phyloP scores from a whole-genome alignment of 2,329 filamentous ascomycete species.

The Colletotrichum theobromicola region DNA sequence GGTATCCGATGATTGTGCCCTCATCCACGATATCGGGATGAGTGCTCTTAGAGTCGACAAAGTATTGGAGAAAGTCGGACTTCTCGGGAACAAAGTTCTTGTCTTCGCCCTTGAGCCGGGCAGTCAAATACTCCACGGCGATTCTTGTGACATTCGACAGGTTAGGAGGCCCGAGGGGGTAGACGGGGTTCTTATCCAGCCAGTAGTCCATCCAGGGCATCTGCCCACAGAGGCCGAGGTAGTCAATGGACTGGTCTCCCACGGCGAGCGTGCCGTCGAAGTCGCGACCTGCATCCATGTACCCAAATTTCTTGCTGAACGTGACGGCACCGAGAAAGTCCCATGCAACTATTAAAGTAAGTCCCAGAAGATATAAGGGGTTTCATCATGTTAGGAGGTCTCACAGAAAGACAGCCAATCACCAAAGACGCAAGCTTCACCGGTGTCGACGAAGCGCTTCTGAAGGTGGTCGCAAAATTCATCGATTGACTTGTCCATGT shows the following conservation, averaged over 20 bases:
- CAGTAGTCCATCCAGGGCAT: conserved; percentile 29
- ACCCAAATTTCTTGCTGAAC: conserved; percentile 46
- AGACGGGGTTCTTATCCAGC: conserved; percentile 34
- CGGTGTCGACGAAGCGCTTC: conserved; percentile 30
- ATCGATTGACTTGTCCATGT: conserved; percentile 33
- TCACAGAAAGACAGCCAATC: conserved; percentile 30
- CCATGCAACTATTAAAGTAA: conserved; percentile 32
- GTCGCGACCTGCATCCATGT: conserved; percentile 41
- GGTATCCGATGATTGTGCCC: conserved; percentile 31
- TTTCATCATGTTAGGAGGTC: background rate
- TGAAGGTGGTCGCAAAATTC: conserved; percentile 34
- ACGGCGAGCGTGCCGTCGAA: conserved; percentile 38
- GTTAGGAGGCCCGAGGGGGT: conserved; percentile 27
- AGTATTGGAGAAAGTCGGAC: conserved; percentile 36
- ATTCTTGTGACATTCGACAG: conserved; percentile 25
- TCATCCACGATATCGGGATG: conserved; percentile 41
- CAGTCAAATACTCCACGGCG: conserved; percentile 22
- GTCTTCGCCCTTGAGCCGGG: conserved; percentile 16
- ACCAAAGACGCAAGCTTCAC: conserved; percentile 23
- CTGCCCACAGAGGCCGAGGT: conserved; percentile 34
- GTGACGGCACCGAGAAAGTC: conserved; percentile 46
- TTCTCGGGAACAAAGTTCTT: conserved; percentile 7
- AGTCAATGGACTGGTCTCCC: conserved; percentile 34
- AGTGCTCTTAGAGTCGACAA: conserved; percentile 36
- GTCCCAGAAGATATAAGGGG: background rate